Base-by-base conservation (phyloP, 2,329 filamentous ascomycete genomes). In the Aspergillus japonicus region DNA sequence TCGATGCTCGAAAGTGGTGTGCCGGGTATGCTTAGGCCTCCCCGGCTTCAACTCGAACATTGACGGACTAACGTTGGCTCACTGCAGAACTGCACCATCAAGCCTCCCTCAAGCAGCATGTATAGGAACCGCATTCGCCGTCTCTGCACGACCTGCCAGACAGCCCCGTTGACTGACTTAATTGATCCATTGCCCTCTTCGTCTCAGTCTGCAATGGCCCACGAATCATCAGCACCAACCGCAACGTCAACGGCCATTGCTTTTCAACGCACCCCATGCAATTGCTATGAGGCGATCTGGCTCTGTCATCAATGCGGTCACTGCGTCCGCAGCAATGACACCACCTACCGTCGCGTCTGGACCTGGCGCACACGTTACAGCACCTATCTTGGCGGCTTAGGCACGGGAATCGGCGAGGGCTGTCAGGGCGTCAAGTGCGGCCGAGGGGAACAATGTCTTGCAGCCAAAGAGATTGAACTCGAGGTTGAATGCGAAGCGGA, bases 351-450 rank as follows among this genome's bases (percentile, higher is more conserved):
- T 48, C 81, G 84, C 4, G 91, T 93, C 57, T 97, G 93, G 92
- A 89, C 87, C 62, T 97, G 93, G 93, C 88, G 93, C 54, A 91
- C 86, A 47, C 87, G 91, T 24, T 97, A 96, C 73, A 89, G 88
- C 42, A 82, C 82, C 16, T 89, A 91, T 65, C 87, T 91, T 0
- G 89, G 93, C 21, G 91, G 91, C 2, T 82, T 96, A 0, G 92
- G 92, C 24, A 93, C 90, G 0, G 93, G 93, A 5, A 91, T 96
- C 31, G 92, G 92, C 48, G 91, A 96, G 67, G 92, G 92, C 33
- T 88, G 92, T 69, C 89, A 94, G 67, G 93, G 92, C 31, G 92
- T 97, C 14, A 87, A 91, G 64, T 98, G 93, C 71, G 93, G 92
- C 0, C 86, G 91, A n/a, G 89, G 88, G 47, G 78, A 80, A n/a